phyloP scores from a whole-genome alignment of 2,329 filamentous ascomycete species.

The Paraphaeosphaeria minitans region DNA sequence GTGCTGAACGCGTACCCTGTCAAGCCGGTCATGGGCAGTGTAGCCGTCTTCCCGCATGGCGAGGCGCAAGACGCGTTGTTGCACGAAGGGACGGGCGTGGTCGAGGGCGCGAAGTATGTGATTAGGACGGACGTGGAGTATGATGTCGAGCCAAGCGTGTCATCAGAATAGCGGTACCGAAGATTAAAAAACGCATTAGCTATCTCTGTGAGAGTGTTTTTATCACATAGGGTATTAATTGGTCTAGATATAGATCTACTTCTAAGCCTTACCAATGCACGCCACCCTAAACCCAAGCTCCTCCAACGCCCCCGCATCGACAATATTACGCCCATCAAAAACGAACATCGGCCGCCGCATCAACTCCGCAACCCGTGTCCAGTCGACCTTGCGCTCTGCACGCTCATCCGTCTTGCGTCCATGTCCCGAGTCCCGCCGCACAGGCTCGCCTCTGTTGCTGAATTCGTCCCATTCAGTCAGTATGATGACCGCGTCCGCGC shows the following conservation, averaged over 20 bases:
- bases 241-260: too few species aligned
- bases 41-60: slow-evolving; percentile 72
- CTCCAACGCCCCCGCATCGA: slow-evolving; percentile 3
- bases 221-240: not conserved
- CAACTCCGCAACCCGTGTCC: not conserved
- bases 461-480: slow-evolving; percentile 13
- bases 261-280: slow-evolving; percentile 5
- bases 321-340: slow-evolving; percentile 7
- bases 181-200: not conserved
- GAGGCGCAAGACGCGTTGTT: slow-evolving; percentile 68
- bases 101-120: slow-evolving; percentile 70
- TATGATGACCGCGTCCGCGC: slow-evolving; percentile 5
- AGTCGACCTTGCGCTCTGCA: not conserved
- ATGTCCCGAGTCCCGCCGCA: not conserved
- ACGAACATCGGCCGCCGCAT: slow-evolving; percentile 8
- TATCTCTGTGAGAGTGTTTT: not conserved
- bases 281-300: not conserved
- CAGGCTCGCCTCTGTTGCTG: not conserved
- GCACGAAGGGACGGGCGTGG: slow-evolving; percentile 73
- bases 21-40: slow-evolving; percentile 69
- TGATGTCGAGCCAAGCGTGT: slow-evolving; percentile 54
- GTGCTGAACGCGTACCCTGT: slow-evolving; percentile 72
- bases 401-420: not conserved
- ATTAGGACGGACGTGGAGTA: slow-evolving; percentile 75
- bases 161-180: too few species aligned